phyloP scores from a whole-genome alignment of 371 early-diverging fungal genomes.

The Apophysomyces trapeziformis region DNA sequence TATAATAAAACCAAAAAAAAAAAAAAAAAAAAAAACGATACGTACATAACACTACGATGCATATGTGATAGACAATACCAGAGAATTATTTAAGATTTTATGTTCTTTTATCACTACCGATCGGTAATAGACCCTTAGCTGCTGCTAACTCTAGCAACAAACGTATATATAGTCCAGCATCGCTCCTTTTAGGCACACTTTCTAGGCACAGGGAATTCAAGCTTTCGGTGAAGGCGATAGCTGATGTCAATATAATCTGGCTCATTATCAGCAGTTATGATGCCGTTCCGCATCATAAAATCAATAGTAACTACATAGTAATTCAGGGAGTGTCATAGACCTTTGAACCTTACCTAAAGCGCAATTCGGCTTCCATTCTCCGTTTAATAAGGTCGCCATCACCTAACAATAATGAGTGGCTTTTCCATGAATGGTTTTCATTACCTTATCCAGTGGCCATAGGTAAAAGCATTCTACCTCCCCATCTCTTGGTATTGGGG shows the following conservation, averaged over 20 bases:
- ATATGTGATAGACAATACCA: too few species aligned
- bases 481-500: slow-evolving; percentile 82
- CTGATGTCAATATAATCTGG: slow-evolving; percentile 78
- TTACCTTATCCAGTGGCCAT: slow-evolving; percentile 72
- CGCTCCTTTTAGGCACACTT: slow-evolving; percentile 9
- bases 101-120: too few species aligned
- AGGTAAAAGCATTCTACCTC: slow-evolving; percentile 89
- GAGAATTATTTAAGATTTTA: too few species aligned
- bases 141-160: too few species aligned
- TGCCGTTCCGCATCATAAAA: slow-evolving; percentile 82
- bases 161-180: too few species aligned
- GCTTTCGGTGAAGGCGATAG: slow-evolving; percentile 63
- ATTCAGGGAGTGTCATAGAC: slow-evolving; percentile 3
- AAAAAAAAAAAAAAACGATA: too few species aligned
- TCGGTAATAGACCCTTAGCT: too few species aligned
- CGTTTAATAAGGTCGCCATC: slow-evolving; percentile 52
- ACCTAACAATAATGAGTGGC: slow-evolving; percentile 31
- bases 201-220: slow-evolving; percentile 74
- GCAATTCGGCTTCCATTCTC: slow-evolving; percentile 91
- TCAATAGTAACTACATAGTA: slow-evolving; percentile 68
- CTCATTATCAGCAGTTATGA: slow-evolving; percentile 79
- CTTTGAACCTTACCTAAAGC: slow-evolving; percentile 50
- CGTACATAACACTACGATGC: too few species aligned
- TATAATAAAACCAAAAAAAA: too few species aligned
- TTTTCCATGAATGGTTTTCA: not conserved